Evolutionary conservation across 2,329 filamentous ascomycete species (phyloP), one percentile per base, ranked within the genome.

Genomic region (Aspergillus sclerotialis): DNA sequence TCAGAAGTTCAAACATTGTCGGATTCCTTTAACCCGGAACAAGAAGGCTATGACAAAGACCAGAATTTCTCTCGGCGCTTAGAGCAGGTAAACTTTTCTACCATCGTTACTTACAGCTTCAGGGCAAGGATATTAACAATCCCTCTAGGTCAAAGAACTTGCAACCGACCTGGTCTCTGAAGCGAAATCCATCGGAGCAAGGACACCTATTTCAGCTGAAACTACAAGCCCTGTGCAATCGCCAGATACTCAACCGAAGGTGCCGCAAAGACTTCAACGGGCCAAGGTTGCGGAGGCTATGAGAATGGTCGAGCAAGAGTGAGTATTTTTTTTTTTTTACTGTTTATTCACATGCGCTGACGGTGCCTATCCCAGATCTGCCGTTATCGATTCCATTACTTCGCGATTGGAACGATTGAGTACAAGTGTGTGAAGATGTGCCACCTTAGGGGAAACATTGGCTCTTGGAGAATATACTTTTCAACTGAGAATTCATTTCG

Each of bases 251-350:
- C 52, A 56, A 5, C 50, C 60, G 4, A 55, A 48, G 36, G 55
- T 69, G 13, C 61, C 65, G 1, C 56, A 60, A 28, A 55, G 62
- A 33, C 45, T 70, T 16, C 67, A 70, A 39, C 62, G 61, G 24
- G 63, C 64, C 23, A 67, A 62, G 49, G 53, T 70, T 30, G 55
- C 56, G 2, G 65, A 71, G 48, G 68, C 68, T 5, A 69, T 69
- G 65, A 58, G 52, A 26, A 64, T 71, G 65, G 64, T 72, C 30
- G 68, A 70, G 38, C 55, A 67, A 58, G 68, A 71, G 63, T 65
- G 37, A 41, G 62, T 55, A 14, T 28, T 17, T 34, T 23, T 5
- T 30, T 14, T 17, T 21, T 15, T n/a, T 19, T 33, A 13, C 30
- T 28, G 14, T 29, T 15, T n/a, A n/a, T n/a, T n/a, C n/a, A 18